These are phyloP conservation scores for Amanita subjunquillea DNA, from an alignment of 768 basidiomycete genomes.

Conservation along the genomic window DNA sequence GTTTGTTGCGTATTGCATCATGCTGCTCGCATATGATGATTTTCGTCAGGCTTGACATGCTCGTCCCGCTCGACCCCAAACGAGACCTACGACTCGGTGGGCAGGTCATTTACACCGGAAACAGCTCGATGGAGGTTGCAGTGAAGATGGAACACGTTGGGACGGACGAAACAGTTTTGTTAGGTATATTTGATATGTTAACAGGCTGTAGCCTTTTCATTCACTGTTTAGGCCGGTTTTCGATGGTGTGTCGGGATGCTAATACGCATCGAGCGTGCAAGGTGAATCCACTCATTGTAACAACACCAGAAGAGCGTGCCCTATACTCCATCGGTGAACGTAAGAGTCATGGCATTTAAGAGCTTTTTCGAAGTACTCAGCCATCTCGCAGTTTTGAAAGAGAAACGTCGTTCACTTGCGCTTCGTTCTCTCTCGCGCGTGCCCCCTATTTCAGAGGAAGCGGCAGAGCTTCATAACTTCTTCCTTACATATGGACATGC, in stretches of 20 bases:
- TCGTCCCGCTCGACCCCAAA: slow-evolving; percentile 44
- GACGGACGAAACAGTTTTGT: slow-evolving; percentile 49
- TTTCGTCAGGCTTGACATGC: slow-evolving; percentile 50
- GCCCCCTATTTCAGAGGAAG: slow-evolving; percentile 65
- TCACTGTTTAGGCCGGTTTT: slow-evolving; percentile 60
- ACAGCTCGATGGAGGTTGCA: slow-evolving; percentile 76
- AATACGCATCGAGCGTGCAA: slow-evolving; percentile 49
- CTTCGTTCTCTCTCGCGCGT: slow-evolving; percentile 57
- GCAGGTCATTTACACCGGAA: slow-evolving; percentile 72
- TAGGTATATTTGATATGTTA: slow-evolving; percentile 32
- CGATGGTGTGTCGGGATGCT: slow-evolving; percentile 79
- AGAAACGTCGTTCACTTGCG: slow-evolving; percentile 40
- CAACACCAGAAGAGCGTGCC: slow-evolving; percentile 50
- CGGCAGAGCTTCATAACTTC: slow-evolving; percentile 55
- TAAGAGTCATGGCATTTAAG: slow-evolving; percentile 16
- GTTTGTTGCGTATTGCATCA: slow-evolving; percentile 17
- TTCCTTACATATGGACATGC: slow-evolving; percentile 51
- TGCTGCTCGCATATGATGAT: not conserved
- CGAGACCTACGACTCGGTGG: slow-evolving; percentile 68
- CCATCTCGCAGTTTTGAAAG: slow-evolving; percentile 43
- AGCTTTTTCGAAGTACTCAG: not conserved
- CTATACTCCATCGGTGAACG: slow-evolving; percentile 63
- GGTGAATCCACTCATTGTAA: slow-evolving; percentile 53
- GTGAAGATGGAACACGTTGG: slow-evolving; percentile 71
- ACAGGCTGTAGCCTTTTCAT: not conserved